Conservation (phyloP, 305 asterid species). For the Fraxinus angustifolia region DNA sequence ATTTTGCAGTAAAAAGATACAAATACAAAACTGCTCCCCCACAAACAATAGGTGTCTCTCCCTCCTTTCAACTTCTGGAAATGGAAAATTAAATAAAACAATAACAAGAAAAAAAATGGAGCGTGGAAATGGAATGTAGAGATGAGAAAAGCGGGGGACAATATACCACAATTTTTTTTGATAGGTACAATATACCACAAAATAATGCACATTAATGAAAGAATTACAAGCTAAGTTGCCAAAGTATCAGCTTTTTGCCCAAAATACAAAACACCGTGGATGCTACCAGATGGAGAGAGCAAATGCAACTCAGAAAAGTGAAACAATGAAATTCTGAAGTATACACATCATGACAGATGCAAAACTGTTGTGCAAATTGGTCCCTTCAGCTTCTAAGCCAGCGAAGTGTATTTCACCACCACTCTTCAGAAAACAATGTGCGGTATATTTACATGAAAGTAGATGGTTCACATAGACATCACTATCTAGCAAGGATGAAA, state of each 20-base stretch:
- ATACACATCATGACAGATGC: background rate
- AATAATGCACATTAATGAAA: background rate
- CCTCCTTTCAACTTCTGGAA: background rate
- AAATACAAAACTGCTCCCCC: background rate
- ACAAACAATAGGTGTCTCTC: background rate
- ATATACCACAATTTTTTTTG: background rate
- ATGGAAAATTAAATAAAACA: background rate
- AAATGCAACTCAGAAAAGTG: background rate
- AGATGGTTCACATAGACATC: background rate
- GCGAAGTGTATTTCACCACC: background rate
- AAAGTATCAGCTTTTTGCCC: background rate
- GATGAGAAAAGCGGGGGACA: background rate
- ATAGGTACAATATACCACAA: background rate
- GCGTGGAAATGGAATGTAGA: background rate
- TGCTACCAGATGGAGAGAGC: background rate
- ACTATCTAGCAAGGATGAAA: background rate
- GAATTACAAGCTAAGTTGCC: background rate
- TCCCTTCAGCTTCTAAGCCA: background rate
- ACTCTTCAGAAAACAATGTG: background rate
- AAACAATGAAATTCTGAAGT: conserved; percentile 5
- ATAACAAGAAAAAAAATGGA: background rate
- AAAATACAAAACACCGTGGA: background rate
- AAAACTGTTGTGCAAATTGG: background rate
- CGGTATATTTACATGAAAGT: background rate
- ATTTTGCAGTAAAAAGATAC: background rate